Percentiles rank a stretch among this genome's conserved stretches.
phyloP scores from a whole-genome alignment of 1,284 basidiomycete genomes.

The Papiliotrema flavescens region DNA sequence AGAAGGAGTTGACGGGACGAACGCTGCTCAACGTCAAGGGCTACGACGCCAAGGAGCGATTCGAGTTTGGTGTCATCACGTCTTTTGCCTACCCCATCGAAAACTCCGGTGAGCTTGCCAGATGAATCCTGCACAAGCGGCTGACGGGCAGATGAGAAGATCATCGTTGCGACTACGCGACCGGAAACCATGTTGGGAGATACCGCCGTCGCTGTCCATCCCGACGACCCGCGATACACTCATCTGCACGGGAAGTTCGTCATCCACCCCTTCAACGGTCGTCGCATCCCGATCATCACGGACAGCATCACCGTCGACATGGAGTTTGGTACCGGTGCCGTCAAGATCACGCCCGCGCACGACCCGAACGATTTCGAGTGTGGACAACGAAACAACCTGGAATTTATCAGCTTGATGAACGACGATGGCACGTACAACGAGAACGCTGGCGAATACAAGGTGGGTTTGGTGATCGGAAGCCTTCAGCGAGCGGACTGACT shows the following conservation, averaged over 20 bases:
- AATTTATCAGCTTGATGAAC: slow-evolving; percentile 94
- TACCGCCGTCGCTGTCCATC: slow-evolving; percentile 95
- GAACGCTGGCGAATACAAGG: slow-evolving; percentile 81
- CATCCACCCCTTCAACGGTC: slow-evolving; percentile 82
- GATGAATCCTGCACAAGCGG: neutral
- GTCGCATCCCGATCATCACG: slow-evolving; percentile 83
- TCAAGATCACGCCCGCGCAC: slow-evolving; percentile 99
- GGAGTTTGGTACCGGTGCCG: slow-evolving; percentile 96
- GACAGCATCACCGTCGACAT: slow-evolving; percentile 88
- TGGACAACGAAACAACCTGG: slow-evolving; percentile 79
- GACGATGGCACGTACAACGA: slow-evolving; percentile 96
- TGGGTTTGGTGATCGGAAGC: slow-evolving; percentile 26
- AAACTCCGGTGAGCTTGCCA: slow-evolving; percentile 59
- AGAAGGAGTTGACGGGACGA: slow-evolving; percentile 83
- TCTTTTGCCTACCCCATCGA: slow-evolving; percentile 93
- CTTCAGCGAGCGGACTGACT: neutral
- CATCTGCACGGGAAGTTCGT: slow-evolving; percentile 94
- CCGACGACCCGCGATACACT: slow-evolving; percentile 88
- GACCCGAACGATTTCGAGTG: slow-evolving; percentile 98
- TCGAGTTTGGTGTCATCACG: slow-evolving; percentile 96
- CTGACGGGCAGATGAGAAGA: slow-evolving; percentile 67
- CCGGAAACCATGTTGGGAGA: slow-evolving; percentile 99
- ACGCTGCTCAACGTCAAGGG: slow-evolving; percentile 89
- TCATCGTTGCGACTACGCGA: slow-evolving; percentile 94
- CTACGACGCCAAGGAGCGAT: slow-evolving; percentile 88